Evolutionary conservation across 257 asterid species (phyloP).

Genomic region (Sherardia arvensis): DNA sequence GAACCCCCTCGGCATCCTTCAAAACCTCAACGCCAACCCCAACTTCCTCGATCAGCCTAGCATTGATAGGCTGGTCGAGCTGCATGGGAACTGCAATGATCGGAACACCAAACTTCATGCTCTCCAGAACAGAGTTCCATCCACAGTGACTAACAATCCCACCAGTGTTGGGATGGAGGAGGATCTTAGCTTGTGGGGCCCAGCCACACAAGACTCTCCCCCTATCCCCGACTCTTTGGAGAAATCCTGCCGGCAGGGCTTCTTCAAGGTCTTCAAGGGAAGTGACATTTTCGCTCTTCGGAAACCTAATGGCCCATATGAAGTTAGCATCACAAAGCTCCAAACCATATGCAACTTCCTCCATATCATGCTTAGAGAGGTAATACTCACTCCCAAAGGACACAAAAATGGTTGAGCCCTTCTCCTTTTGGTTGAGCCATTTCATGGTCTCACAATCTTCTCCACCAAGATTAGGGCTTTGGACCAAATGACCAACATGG

Average conservation of each 20-base stretch:
- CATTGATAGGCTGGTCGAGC: conserved; percentile 16
- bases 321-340: conserved; percentile 12
- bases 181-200: conserved; percentile 16
- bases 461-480: background rate
- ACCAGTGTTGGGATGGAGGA: conserved; percentile 8
- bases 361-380: conserved; percentile 9
- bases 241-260: conserved; percentile 6
- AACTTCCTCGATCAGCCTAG: conserved; percentile 3
- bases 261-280: conserved; percentile 2
- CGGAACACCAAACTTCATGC: conserved; percentile 17
- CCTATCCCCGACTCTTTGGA: conserved; percentile 5
- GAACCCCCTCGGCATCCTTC: conserved; percentile 1
- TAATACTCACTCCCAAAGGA: conserved; percentile 18
- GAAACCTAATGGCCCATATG: conserved; percentile 18
- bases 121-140: conserved; percentile 14
- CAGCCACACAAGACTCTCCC: conserved; percentile 13
- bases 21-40: conserved; percentile 14
- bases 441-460: background rate
- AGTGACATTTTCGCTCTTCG: background rate
- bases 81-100: conserved; percentile 16
- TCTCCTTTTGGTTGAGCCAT: conserved; percentile 12
- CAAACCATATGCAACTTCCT: conserved; percentile 15
- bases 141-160: conserved; percentile 21
- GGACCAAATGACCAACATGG: conserved; percentile 17
- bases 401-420: conserved; percentile 11